A percentile compares a stretch with the other conserved stretches of the same genome.
These are phyloP conservation scores for Peribolospora kevripleyi DNA, from an alignment of 768 basidiomycete genomes.

Conservation along the genomic window DNA sequence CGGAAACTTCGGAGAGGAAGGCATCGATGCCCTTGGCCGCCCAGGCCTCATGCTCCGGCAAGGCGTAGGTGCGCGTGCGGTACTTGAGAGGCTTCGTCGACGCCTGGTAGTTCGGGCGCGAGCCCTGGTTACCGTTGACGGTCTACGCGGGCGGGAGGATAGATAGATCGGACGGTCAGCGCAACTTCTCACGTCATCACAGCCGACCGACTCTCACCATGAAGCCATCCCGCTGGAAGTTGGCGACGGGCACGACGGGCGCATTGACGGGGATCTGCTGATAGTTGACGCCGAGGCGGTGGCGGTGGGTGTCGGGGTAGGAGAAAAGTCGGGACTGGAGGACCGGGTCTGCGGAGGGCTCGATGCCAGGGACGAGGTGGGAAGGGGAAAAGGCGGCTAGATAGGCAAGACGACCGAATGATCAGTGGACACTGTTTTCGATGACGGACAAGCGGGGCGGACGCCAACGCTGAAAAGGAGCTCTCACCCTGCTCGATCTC, in stretches of 20 bases:
- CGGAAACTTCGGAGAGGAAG: conserved; percentile 38
- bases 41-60: conserved; percentile 43
- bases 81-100: conserved; percentile 48
- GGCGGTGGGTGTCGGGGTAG: conserved; percentile 31
- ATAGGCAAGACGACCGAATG: background rate
- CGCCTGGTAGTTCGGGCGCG: conserved; percentile 69
- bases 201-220: conserved; percentile 24
- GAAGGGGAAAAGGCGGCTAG: conserved; percentile 67
- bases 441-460: too few relatives aligned
- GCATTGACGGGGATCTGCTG: conserved; percentile 67
- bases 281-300: conserved; percentile 25
- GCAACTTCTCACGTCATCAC: background rate
- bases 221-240: conserved; percentile 78
- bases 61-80: conserved; percentile 19
- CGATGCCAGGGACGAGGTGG: conserved; percentile 65
- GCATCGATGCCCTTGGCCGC: conserved; percentile 31
- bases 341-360: conserved; percentile 74
- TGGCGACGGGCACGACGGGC: conserved; percentile 43
- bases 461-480: too few relatives aligned
- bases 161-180: conserved; percentile 6
- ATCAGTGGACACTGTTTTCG: too few relatives aligned
- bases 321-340: conserved; percentile 86
- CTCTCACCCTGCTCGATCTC: conserved; percentile 9
- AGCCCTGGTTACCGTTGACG: conserved; percentile 40
- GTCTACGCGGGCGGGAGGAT: background rate